Evolutionary conservation across 371 early-diverging fungal species (phyloP), one percentile per base, ranked within the genome.

Genomic region (Syncephalastrum sp.): DNA sequence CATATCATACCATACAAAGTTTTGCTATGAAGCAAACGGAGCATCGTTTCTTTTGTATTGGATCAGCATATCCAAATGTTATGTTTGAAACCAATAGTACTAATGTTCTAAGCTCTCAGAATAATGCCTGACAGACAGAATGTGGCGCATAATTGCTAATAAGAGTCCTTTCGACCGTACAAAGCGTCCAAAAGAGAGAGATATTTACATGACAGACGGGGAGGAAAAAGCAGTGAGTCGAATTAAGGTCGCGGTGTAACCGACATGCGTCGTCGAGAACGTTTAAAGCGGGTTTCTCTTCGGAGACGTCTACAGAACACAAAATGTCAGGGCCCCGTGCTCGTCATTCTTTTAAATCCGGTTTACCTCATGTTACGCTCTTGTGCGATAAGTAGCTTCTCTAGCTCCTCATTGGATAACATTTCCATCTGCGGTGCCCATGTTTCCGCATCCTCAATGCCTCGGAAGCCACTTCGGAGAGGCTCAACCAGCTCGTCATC

Each of bases 361-460:
- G 29, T 27, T 57, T 61, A 61, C 82, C 94, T 80, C 59, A 88
- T 86, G 41, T 84, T 89, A 57, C 94, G 82, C 57, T 95, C 95
- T 64, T 86, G 83, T 64, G 90, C 88, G 53, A 91, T 81, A 57
- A 85, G 56, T 51, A 90, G 75, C 61, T 87, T 87, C 50, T 94
- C 94, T 7, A 93, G 65, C 51, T 93, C 93, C 55, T 91, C 92
- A 42, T 90, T 81, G 0, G 88, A 82, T 55, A 96, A 65, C 44
- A 84, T 81, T 51, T 91, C 89, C 60, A 96, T 68, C 14, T 84
- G 83, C 5, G 96, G 95, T 4, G 83, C 81, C 94, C 94, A 96
- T 4, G 77, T 75, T 27, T 83, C 86, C 5, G 86, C 90, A 53
- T 87, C 82, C 45, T 88, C 86, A 21, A 79, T 69, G 16, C 74